phyloP scores from a whole-genome alignment of 2,329 filamentous ascomycete genomes.

The Fusarium guadeloupense region DNA sequence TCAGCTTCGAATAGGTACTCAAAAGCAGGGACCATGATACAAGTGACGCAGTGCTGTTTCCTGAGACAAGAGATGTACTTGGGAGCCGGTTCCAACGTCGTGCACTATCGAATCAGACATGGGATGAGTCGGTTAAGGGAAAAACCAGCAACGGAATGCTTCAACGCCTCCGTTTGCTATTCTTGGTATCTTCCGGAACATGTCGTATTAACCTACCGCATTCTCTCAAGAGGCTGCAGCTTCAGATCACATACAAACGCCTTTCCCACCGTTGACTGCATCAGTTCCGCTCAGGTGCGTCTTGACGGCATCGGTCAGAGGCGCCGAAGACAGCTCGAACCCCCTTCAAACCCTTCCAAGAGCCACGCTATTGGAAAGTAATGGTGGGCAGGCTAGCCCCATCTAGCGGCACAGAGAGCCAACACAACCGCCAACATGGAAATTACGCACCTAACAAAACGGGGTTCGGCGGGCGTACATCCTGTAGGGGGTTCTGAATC shows the following conservation, averaged over 20 bases:
- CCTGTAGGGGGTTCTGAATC: conserved; percentile 25
- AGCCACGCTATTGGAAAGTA: conserved; percentile 12
- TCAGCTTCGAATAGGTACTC: conserved; percentile 29
- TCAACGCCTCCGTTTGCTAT: conserved; percentile 12
- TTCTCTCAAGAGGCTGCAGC: conserved; percentile 13
- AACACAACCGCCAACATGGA: conserved; percentile 30
- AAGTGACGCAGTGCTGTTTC: neutral
- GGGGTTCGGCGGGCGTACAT: conserved; percentile 19
- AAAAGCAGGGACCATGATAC: conserved; percentile 20
- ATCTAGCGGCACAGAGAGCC: conserved; percentile 14
- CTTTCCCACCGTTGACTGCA: conserved; percentile 15
- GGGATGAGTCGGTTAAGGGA: conserved; percentile 25
- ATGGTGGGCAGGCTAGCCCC: conserved; percentile 19
- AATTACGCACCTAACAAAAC: conserved; percentile 38
- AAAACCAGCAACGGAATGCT: conserved; percentile 19
- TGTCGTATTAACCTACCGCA: conserved; percentile 20
- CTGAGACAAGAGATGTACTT: conserved; percentile 20
- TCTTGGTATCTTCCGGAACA: conserved; percentile 7
- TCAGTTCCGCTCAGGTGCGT: conserved; percentile 17
- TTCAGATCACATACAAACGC: conserved; percentile 11
- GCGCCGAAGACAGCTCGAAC: conserved; percentile 19
- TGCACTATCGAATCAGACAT: conserved; percentile 22
- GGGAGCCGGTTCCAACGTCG: conserved; percentile 12
- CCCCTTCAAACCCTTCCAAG: conserved; percentile 12
- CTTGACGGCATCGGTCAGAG: conserved; percentile 25